Base-by-base conservation (phyloP, 768 basidiomycete species). In the Amanita pseudoporphyria region DNA sequence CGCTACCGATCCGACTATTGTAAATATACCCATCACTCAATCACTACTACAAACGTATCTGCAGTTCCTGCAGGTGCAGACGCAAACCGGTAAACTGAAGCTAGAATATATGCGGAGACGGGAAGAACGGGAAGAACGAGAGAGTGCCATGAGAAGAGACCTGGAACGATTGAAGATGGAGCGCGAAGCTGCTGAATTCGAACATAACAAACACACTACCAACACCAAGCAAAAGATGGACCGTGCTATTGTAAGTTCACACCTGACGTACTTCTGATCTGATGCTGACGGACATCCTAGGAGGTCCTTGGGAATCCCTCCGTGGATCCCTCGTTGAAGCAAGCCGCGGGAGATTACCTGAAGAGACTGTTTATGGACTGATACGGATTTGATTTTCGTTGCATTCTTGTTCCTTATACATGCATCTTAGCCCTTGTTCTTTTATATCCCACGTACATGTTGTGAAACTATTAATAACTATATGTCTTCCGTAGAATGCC, bases 81-180 rank as follows among this genome's bases (percentile, higher is more conserved):
- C 74, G 19, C 83, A 86, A 56, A 78, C 83, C 31, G 76, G 75
- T 53, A 81, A 82, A 63, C 71, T 78, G 66, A 83, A 83, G 58
- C 70, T 85, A 37, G 86, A 87, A 51, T 81, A 81, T 55, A 57
- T 86, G 59, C 74, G 77, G 49, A 67, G 81, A 53, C 70, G 79
- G 16, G 84, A 87, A 53, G 83, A 84, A 54, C 68, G 84, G n/a
- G 82, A 84, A 56, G 78, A 80, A 54, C 73, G 71, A 56, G 81
- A 82, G 53, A 75, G 75, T 45, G 52, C 55, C 0, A 60, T 69
- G 54, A 70, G 79, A 32, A 68, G 70, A 50, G 80, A 82, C 52
- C 51, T 73, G 35, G 79, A 82, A 56, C 71, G 74, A 22, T 51
- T 73, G 47, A 72, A 74, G 52, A 57, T 74, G 49, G 81, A 81